Percentiles rank a stretch among this genome's conserved stretches.
These are phyloP conservation scores for Coprinopsis sp. DNA, from an alignment of 768 basidiomycete species.

Conservation along the genomic window DNA sequence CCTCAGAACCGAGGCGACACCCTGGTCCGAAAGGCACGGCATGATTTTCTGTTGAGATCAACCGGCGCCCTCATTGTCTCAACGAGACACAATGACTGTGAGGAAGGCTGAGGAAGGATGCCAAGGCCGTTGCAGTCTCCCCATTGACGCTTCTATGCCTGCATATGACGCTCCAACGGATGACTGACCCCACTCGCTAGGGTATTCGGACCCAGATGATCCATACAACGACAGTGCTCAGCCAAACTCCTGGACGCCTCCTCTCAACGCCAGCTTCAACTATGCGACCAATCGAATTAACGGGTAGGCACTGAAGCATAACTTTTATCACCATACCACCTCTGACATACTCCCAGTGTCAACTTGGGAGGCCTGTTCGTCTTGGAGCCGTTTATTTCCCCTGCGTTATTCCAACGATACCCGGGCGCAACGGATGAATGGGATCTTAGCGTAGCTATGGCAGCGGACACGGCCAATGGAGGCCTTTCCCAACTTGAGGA, in stretches of 20 bases:
- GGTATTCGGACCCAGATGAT: constrained; percentile 62
- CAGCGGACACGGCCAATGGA: constrained; percentile 41
- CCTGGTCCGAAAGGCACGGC: too few species aligned
- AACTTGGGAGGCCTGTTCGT: constrained; percentile 79
- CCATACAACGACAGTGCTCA: constrained; percentile 74
- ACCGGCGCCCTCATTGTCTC: too few species aligned
- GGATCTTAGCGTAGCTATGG: constrained; percentile 64
- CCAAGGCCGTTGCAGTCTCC: too few species aligned
- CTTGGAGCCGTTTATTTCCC: constrained; percentile 68
- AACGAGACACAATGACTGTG: too few species aligned
- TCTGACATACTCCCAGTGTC: constrained; percentile 52
- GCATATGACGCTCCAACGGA: not conserved
- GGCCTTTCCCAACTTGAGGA: constrained; percentile 62
- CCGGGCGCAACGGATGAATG: constrained; percentile 65
- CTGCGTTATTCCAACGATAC: constrained; percentile 66
- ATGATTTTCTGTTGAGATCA: too few species aligned
- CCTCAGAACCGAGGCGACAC: too few species aligned
- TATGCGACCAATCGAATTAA: constrained; percentile 58
- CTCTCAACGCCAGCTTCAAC: constrained; percentile 70
- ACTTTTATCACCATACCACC: too few species aligned
- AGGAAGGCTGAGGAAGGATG: too few species aligned
- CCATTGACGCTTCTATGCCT: not conserved
- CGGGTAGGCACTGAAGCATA: constrained; percentile 55
- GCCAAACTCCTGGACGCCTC: constrained; percentile 76
- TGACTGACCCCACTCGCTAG: constrained; percentile 27